Evolutionary conservation across 139 green algal species (phyloP).

Genomic region (Zygnema cylindricum): DNA sequence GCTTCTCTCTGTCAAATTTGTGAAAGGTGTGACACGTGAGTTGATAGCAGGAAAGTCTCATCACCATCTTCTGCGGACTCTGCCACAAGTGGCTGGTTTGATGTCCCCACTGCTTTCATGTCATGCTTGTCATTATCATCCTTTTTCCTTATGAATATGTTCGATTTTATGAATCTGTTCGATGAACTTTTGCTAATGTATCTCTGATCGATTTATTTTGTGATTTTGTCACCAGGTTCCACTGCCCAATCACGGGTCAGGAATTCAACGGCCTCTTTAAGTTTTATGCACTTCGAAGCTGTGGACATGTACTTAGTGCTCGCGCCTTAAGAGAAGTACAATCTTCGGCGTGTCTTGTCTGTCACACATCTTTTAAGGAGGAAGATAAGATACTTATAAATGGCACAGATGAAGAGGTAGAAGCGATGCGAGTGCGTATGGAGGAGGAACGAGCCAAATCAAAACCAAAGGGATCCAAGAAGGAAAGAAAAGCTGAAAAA

Average conservation of each 20-base stretch:
- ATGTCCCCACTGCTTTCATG: too few relatives aligned
- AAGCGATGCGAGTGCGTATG: slow-evolving; percentile 28
- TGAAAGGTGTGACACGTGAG: too few relatives aligned
- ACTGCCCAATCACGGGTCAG: slow-evolving; percentile 61
- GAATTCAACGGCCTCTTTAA: slow-evolving; percentile 64
- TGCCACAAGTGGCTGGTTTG: too few relatives aligned
- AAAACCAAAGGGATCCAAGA: slow-evolving; percentile 41
- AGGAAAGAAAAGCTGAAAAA: slow-evolving; percentile 26
- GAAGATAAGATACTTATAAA: slow-evolving; percentile 52
- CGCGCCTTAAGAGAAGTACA: slow-evolving; percentile 58
- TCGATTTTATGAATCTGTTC: too few relatives aligned
- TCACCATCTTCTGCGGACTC: too few relatives aligned
- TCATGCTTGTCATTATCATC: too few relatives aligned
- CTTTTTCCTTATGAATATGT: too few relatives aligned
- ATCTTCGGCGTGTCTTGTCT: slow-evolving; percentile 48
- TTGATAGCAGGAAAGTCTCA: too few relatives aligned
- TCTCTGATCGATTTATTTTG: too few relatives aligned
- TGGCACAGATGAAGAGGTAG: slow-evolving; percentile 61
- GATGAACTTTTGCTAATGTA: too few relatives aligned
- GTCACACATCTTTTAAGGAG: slow-evolving; percentile 44
- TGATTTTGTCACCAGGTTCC: slow-evolving; percentile 39
- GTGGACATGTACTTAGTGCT: slow-evolving; percentile 61
- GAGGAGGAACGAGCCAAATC: slow-evolving; percentile 50
- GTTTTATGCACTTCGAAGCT: slow-evolving; percentile 51
- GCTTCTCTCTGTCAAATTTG: too few relatives aligned